Percentiles rank a stretch among this genome's conserved stretches.
These are phyloP conservation scores for Macrolepiota albuminosa DNA, from an alignment of 768 basidiomycete genomes.

Conservation along the genomic window DNA sequence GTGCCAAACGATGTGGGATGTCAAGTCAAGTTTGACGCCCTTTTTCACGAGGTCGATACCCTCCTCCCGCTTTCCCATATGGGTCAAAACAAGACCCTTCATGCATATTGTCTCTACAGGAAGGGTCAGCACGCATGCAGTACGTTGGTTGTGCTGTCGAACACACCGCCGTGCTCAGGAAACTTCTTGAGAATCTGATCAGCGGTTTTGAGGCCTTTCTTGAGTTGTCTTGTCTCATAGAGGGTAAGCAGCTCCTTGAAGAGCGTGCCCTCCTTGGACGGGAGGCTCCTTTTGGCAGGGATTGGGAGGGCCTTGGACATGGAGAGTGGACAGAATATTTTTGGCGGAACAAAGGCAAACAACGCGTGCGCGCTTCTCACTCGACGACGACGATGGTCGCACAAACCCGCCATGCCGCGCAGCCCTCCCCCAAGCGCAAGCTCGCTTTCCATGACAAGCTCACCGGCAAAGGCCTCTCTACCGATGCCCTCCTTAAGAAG, in stretches of 20 bases:
- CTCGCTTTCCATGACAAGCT: conserved; percentile 82
- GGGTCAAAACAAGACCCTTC: conserved; percentile 86
- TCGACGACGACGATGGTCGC: conserved; percentile 53
- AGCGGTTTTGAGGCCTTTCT: conserved; percentile 85
- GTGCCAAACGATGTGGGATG: conserved; percentile 97
- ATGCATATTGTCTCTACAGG: conserved; percentile 86
- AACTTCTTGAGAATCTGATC: conserved; percentile 94
- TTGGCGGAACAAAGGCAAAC: conserved; percentile 32
- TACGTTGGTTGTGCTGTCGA: background rate
- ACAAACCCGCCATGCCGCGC: conserved; percentile 59
- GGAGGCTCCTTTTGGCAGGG: conserved; percentile 52
- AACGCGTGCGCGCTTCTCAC: conserved; percentile 33
- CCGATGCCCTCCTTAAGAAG: conserved; percentile 83
- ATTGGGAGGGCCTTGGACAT: conserved; percentile 34
- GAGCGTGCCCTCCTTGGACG: conserved; percentile 77
- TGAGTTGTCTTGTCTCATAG: conserved; percentile 87
- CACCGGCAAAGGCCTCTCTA: conserved; percentile 66
- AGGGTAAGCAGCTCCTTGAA: conserved; percentile 84
- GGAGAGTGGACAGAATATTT: conserved; percentile 8
- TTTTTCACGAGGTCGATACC: conserved; percentile 82
- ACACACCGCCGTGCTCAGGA: conserved; percentile 90
- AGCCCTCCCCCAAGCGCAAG: conserved; percentile 50
- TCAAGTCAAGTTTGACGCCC: conserved; percentile 75
- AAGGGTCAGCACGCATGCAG: conserved; percentile 3
- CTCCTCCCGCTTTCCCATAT: conserved; percentile 75